Conservation (phyloP, 2,329 filamentous ascomycete genomes). For the Xenosphaeropsis pyriputrescens region DNA sequence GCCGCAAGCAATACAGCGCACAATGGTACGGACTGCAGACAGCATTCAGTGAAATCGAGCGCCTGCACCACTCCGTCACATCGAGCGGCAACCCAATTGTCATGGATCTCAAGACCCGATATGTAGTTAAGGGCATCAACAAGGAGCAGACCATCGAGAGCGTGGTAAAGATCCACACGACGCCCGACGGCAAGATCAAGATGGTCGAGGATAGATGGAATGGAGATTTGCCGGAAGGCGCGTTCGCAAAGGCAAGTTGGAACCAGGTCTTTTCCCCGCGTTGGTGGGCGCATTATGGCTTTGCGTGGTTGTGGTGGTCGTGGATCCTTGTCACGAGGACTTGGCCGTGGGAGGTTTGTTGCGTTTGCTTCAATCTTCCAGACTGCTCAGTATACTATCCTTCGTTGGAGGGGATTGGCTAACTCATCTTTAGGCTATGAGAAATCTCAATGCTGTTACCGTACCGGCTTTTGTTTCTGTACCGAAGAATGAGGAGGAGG, state of each 20-base stretch:
- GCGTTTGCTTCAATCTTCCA: conserved; percentile 1
- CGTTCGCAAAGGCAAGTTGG: conserved; percentile 33
- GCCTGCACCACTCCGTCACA: conserved; percentile 36
- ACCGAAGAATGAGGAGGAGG: conserved; percentile 35
- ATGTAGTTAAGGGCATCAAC: conserved; percentile 35
- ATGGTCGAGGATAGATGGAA: conserved; percentile 40
- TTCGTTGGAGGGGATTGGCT: neutral
- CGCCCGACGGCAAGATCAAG: conserved; percentile 27
- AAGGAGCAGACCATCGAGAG: conserved; percentile 33
- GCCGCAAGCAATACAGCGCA: conserved; percentile 32
- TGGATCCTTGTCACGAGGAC: conserved; percentile 25
- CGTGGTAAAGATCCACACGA: conserved; percentile 29
- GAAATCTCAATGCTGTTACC: conserved; percentile 32
- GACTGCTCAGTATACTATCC: neutral
- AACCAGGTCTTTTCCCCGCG: conserved; percentile 17
- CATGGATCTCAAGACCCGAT: conserved; percentile 36
- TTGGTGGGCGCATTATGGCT: conserved; percentile 23
- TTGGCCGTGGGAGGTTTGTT: conserved; percentile 23
- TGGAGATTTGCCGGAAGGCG: conserved; percentile 32
- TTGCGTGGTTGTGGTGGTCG: conserved; percentile 20
- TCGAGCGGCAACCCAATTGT: conserved; percentile 42
- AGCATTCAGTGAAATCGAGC: conserved; percentile 41
- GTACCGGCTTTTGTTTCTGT: conserved; percentile 34
- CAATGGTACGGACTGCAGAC: conserved; percentile 43
- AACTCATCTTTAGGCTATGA: conserved; percentile 27